Conservation (phyloP, 371 early-diverging fungal species). For the Apophysomyces variabilis region DNA sequence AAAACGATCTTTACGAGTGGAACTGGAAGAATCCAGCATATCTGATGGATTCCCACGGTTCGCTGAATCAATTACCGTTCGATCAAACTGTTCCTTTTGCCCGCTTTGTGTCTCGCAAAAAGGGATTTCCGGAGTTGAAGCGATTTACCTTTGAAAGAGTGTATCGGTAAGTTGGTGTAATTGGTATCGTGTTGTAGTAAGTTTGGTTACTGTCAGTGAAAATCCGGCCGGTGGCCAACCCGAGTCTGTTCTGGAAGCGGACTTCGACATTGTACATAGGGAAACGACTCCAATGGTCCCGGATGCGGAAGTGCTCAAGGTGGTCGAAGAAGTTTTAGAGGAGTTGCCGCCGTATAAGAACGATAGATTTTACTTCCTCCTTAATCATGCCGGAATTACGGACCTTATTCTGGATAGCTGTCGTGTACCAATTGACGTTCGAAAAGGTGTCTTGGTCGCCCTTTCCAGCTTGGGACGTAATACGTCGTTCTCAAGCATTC, state of each 20-base stretch:
- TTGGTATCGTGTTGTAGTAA: conserved; percentile 21
- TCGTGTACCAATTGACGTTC: conserved; percentile 60
- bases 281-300: conserved; percentile 72
- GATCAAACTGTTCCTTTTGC: conserved; percentile 95
- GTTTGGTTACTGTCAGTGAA: conserved; percentile 33
- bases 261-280: conserved; percentile 90
- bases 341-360: conserved; percentile 74
- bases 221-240: conserved; percentile 84
- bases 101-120: conserved; percentile 77
- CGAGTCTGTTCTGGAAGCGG: conserved; percentile 76
- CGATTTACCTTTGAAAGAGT: conserved; percentile 88
- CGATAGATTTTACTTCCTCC: conserved; percentile 57
- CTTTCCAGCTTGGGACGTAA: conserved; percentile 63
- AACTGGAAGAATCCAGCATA: conserved; percentile 75
- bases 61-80: conserved; percentile 85
- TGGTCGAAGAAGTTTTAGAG: conserved; percentile 84
- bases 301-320: conserved; percentile 90
- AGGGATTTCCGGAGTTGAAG: conserved; percentile 74
- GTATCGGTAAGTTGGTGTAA: conserved; percentile 60
- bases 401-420: conserved; percentile 70
- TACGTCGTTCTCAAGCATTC: conserved; percentile 64
- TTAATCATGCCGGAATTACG: conserved; percentile 65
- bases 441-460: conserved; percentile 60
- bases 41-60: conserved; percentile 83
- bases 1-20: conserved; percentile 70